A percentile compares a stretch with the other conserved stretches of the same genome.
phyloP scores from a whole-genome alignment of 1,284 basidiomycete species.

The Xerocomus amazonicus region DNA sequence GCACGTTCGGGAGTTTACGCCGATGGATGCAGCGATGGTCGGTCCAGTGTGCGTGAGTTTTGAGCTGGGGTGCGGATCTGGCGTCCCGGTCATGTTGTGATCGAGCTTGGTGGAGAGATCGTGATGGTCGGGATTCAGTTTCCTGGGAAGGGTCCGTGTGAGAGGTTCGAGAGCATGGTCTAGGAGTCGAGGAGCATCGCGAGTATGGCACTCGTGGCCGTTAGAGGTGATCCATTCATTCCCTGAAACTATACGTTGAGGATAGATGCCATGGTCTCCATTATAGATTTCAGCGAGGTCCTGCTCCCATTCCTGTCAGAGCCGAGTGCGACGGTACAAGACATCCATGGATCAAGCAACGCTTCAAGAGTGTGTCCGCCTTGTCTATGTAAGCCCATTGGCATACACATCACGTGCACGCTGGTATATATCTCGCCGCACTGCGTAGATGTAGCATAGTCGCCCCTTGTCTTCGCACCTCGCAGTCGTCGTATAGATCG shows the following conservation, averaged over 20 bases:
- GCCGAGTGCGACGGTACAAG: constrained; percentile 8
- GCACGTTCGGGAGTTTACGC: constrained; percentile 2
- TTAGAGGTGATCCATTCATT: constrained; percentile 10
- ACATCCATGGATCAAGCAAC: constrained; percentile 15
- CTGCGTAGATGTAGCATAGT: no score
- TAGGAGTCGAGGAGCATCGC: constrained; percentile 21
- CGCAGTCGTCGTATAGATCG: no score
- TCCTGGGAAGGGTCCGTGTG: neutral
- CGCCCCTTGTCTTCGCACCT: no score
- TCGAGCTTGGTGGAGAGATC: neutral
- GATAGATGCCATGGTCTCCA: neutral
- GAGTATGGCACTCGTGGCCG: constrained; percentile 10
- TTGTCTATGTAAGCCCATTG: no score
- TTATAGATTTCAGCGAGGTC: constrained; percentile 20
- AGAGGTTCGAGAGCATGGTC: constrained; percentile 16
- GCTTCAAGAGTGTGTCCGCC: constrained; percentile 9
- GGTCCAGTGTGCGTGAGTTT: constrained; percentile 4
- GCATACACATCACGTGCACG: no score
- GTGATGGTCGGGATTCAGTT: constrained; percentile 6
- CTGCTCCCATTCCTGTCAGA: constrained; percentile 20
- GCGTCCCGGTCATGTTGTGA: neutral
- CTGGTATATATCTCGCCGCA: no score
- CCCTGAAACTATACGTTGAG: neutral
- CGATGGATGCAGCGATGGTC: constrained; percentile 3
- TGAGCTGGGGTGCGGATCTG: constrained; percentile 2